Evolutionary conservation across 352 stramenopile species (phyloP).

Genomic region (Phytophthora citricola): DNA sequence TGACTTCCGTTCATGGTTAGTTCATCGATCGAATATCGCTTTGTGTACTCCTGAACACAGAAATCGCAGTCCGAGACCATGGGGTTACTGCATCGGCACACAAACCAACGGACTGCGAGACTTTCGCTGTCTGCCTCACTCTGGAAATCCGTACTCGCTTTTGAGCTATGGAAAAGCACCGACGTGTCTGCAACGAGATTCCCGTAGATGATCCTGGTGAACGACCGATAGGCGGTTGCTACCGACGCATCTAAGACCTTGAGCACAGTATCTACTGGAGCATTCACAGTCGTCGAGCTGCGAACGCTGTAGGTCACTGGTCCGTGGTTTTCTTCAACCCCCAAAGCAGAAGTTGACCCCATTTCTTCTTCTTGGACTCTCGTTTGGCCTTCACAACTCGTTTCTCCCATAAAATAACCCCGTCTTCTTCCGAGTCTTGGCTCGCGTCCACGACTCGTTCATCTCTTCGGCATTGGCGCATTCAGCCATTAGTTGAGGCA

Average conservation of each 20-base stretch:
- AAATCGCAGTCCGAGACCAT: conserved; percentile 78
- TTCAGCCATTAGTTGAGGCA: conserved; percentile 43
- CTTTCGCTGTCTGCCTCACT: conserved; percentile 16
- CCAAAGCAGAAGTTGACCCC: conserved; percentile 6
- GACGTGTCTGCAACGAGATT: conserved; percentile 73
- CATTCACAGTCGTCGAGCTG: conserved; percentile 61
- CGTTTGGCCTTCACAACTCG: conserved; percentile 14
- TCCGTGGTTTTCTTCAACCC: conserved; percentile 3
- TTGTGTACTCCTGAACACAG: conserved; percentile 77
- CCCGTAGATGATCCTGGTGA: conserved; percentile 81
- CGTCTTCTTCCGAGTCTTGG: conserved; percentile 42
- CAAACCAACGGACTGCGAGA: conserved; percentile 75
- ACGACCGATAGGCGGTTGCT: conserved; percentile 65
- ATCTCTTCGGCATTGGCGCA: conserved; percentile 24
- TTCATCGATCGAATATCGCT: conserved; percentile 63
- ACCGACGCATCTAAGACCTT: conserved; percentile 66
- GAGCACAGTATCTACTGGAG: conserved; percentile 61
- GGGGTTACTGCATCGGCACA: conserved; percentile 67
- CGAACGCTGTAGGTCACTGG: conserved; percentile 56
- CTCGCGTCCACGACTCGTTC: conserved; percentile 27
- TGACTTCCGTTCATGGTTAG: conserved; percentile 33
- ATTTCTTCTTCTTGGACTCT: conserved; percentile 28
- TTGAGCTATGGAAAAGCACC: conserved; percentile 72
- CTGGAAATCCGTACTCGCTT: conserved; percentile 13
- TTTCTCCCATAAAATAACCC: conserved; percentile 66